These are phyloP conservation scores for Pestalotiopsis sp. DNA, from an alignment of 2,329 filamentous ascomycete genomes.

Conservation along the genomic window DNA sequence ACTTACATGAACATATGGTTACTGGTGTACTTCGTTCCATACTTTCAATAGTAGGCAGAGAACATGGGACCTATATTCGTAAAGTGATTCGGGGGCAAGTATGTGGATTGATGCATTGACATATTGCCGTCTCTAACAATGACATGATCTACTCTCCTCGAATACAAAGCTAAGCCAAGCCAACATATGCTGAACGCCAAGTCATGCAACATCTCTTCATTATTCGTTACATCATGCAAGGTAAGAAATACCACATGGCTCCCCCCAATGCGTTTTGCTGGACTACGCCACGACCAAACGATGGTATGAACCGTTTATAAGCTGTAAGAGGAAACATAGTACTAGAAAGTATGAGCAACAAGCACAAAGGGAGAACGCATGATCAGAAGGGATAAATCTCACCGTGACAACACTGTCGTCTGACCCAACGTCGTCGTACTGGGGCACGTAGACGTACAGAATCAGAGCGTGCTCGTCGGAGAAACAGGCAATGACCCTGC, in stretches of 20 bases:
- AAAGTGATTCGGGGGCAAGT: too few species aligned
- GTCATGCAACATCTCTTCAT: not conserved
- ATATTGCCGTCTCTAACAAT: not conserved
- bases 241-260: not conserved
- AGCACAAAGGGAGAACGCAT: not conserved
- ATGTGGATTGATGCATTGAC: not conserved
- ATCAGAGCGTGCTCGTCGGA: conserved; percentile 80
- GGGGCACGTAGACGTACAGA: conserved; percentile 78
- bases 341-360: conserved; percentile 24
- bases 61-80: too few species aligned
- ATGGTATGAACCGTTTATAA: conserved; percentile 11
- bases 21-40: too few species aligned
- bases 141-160: not conserved
- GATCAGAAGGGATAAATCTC: conserved; percentile 32
- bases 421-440: conserved; percentile 65
- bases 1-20: too few species aligned
- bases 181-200: not conserved
- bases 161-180: not conserved
- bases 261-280: not conserved
- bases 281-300: not conserved
- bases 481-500: conserved; percentile 91
- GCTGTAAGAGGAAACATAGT: conserved; percentile 34
- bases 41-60: too few species aligned
- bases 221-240: not conserved
- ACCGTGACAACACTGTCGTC: conserved; percentile 80